Base-by-base conservation (phyloP, 2,329 filamentous ascomycete genomes). In the Plectosphaerella cucumerina region DNA sequence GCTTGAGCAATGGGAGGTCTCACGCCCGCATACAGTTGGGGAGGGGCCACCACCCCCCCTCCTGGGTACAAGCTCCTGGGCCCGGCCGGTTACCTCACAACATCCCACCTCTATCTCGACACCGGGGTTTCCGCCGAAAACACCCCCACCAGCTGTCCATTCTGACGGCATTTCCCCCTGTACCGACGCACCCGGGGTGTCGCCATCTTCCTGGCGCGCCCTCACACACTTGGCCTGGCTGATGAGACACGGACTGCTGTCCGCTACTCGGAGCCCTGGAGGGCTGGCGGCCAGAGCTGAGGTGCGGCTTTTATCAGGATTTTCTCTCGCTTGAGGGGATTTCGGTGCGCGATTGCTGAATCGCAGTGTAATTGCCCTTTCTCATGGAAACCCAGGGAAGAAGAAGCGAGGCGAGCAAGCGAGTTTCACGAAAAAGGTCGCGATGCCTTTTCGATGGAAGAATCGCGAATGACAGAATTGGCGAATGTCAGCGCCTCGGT, bases 271-370 rank as follows among this genome's bases (percentile, higher is more conserved):
- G 45, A 47, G 33, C 33, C n/a, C n/a, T n/a, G n/a, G n/a, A n/a
- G n/a, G n/a, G n/a, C n/a, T n/a, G n/a, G n/a, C n/a, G n/a, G n/a
- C n/a, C n/a, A n/a, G n/a, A n/a, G n/a, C n/a, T n/a, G n/a, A 34
- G 18, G 18, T 47, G 45, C 45, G 45, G 45, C 45, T 47, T 47
- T 47, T 47, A 39, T 39, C 45, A 12, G 9, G 45, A 39, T 21
- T 47, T 21, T 47, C 6, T 42, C 39, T 42, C 39, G 18, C 39
- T 31, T 42, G 39, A 17, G 39, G n/a, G 17, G 33, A 47, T 47
- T 47, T 47, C 31, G 35, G 21, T 33, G 45, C 26, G 6, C 12
- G 26, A 31, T 31, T 31, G 26, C 12, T 31, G 26, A 31, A 31
- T 31, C 26, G 6, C 26, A 31, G 26, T 10, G 8, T 31, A 31